Evolutionary conservation across 371 early-diverging fungal species (phyloP), one percentile per base, ranked within the genome.

Genomic region (Lichtheimia corymbifera): DNA sequence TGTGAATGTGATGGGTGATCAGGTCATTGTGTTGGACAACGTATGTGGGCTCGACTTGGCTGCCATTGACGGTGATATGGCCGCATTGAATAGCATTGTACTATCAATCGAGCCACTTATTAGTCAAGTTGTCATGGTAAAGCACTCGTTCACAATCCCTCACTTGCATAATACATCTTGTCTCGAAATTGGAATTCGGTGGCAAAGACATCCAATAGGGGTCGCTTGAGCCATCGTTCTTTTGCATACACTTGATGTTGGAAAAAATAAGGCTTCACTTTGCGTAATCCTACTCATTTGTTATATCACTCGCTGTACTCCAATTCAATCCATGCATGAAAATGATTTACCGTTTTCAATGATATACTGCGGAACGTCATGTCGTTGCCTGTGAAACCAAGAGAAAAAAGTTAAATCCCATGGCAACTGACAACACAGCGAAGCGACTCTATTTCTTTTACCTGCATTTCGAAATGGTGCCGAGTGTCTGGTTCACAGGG

Each of bases 121-220:
- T 6, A 35, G 35, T 35, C 22, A 27, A 14, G 17, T 4, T 18
- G 5, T 41, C 4, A 30, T 30, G 5, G 5, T 28, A 25, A 2
- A 41, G 12, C 2, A 11, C 35, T 11, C 35, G 1, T 35, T 35
- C 35, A 35, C 20, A 47, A 9, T 1, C 7, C 5, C 5, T 47
- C 47, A 53, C 69, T 62, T 85, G 88, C 90, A 77, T 97, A 97
- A 68, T 96, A 96, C 4, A 75, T 68, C 15, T 80, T 68, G 1
- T 87, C 68, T 53, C 90, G 83, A 68, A 94, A 96, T 50, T 91
- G 86, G 65, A 96, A 98, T 74, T 98, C 98, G 4, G 68, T 80
- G 59, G 71, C 61, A 62, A 95, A 96, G 15, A 93, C 82, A 18
- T 93, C 87, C n/a, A 88, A 69, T 13, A 98, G 57, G 4, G 77